phyloP scores from a whole-genome alignment of 2,329 filamentous ascomycete species.

The Beauveria australis region DNA sequence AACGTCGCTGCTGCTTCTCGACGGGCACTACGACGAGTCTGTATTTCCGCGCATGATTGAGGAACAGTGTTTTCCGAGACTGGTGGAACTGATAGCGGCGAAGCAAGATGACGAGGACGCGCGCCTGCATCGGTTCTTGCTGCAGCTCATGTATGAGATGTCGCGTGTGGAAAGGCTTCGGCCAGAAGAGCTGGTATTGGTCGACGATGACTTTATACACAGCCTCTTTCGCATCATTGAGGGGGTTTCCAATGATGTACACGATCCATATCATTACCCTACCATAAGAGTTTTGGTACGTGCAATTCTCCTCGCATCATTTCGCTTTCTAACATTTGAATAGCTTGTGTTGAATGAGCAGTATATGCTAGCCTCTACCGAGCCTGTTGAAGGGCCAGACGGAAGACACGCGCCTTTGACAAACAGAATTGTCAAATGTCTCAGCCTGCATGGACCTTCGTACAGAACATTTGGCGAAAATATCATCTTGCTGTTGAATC shows the following conservation, averaged over 20 bases:
- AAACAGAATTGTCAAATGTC: conserved; percentile 86
- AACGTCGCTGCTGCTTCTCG: conserved; percentile 74
- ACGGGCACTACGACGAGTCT: conserved; percentile 69
- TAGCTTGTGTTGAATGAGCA: conserved; percentile 95
- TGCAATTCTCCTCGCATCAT: not conserved
- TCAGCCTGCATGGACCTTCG: conserved; percentile 69
- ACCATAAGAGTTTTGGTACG: conserved; percentile 85
- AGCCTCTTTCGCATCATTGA: conserved; percentile 86
- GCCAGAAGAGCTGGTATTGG: conserved; percentile 65
- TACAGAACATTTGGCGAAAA: conserved; percentile 98
- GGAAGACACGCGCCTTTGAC: conserved; percentile 51
- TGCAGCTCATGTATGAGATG: conserved; percentile 95
- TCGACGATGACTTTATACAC: conserved; percentile 72
- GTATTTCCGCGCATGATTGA: conserved; percentile 82
- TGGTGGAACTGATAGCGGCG: conserved; percentile 72
- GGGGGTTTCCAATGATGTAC: conserved; percentile 72
- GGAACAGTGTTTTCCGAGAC: conserved; percentile 73
- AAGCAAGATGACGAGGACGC: conserved; percentile 57
- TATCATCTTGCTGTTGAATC: conserved; percentile 87
- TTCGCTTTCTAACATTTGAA: conserved; percentile 14
- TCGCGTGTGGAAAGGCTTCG: conserved; percentile 79
- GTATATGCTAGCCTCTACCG: conserved; percentile 75
- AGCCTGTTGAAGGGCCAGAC: conserved; percentile 23
- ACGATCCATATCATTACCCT: conserved; percentile 92
- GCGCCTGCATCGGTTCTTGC: conserved; percentile 67